These are phyloP conservation scores for Gryganskiella cystojenkinii DNA, from an alignment of 192 early-diverging fungal genomes.

Conservation along the genomic window DNA sequence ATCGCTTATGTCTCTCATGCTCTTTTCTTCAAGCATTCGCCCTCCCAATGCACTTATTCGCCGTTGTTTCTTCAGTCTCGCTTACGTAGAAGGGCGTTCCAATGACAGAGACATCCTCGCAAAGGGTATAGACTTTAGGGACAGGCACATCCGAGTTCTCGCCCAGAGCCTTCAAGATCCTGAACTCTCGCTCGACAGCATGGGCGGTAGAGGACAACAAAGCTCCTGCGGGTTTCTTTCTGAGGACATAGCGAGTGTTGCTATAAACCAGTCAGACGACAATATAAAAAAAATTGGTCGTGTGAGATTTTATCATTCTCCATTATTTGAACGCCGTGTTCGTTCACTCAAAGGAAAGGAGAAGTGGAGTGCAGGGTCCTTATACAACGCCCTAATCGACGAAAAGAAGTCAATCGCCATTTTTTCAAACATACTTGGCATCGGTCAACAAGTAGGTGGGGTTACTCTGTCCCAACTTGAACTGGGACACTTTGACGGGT, in stretches of 20 bases:
- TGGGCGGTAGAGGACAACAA: constrained; percentile 90
- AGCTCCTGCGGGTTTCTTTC: constrained; percentile 92
- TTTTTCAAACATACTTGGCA: constrained; percentile 61
- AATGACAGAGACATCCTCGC: constrained; percentile 84
- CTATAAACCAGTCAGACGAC: constrained; percentile 39
- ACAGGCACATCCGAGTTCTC: constrained; percentile 85
- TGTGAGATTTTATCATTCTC: background rate
- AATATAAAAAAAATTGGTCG: background rate
- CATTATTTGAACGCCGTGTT: no score
- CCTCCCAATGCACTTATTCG: background rate
- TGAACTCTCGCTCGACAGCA: constrained; percentile 92
- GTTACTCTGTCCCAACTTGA: constrained; percentile 93
- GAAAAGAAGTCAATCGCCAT: background rate
- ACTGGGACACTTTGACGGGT: constrained; percentile 84
- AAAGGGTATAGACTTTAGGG: constrained; percentile 87
- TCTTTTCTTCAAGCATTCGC: no score
- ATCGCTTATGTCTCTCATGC: no score
- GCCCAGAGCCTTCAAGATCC: constrained; percentile 81
- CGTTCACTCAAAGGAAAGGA: no score
- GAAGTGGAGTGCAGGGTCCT: no score
- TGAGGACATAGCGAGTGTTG: constrained; percentile 76
- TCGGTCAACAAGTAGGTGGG: constrained; percentile 92
- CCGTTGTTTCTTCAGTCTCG: background rate
- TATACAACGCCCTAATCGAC: background rate
- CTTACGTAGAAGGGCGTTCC: constrained; percentile 94